These are phyloP conservation scores for Skeletonema tropicum DNA, from an alignment of 108 stramenopile species.

Conservation along the genomic window DNA sequence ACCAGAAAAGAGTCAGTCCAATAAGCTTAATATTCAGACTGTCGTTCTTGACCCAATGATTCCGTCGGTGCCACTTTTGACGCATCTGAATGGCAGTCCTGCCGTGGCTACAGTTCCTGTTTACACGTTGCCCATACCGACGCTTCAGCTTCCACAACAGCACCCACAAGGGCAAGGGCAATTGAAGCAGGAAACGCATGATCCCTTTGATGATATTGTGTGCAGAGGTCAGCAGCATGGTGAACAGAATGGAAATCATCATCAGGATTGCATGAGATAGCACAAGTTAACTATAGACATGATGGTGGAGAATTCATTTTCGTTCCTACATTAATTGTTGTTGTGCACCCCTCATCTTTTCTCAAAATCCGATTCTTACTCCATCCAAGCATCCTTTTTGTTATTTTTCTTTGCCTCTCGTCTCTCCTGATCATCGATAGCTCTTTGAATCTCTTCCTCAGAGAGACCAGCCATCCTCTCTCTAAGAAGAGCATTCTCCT, in stretches of 20 bases:
- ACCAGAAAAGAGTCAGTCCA: constrained; percentile 11
- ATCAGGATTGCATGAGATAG: background rate
- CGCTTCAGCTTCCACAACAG: background rate
- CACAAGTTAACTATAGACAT: background rate
- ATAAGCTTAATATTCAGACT: background rate
- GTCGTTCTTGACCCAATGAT: background rate
- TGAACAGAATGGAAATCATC: background rate
- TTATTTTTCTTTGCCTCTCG: constrained; percentile 39
- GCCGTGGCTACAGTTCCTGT: constrained; percentile 7
- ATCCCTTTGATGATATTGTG: constrained; percentile 46
- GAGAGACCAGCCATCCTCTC: constrained; percentile 68
- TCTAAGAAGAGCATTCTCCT: constrained; percentile 77
- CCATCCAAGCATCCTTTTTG: constrained; percentile 41
- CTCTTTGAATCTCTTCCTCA: constrained; percentile 52
- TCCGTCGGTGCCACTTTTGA: constrained; percentile 4
- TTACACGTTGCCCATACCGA: background rate
- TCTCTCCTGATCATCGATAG: constrained; percentile 45
- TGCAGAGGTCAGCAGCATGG: background rate
- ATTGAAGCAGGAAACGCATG: background rate
- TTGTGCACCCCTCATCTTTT: background rate
- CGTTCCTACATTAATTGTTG: background rate
- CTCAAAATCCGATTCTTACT: constrained; percentile 20
- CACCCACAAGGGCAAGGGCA: constrained; percentile 13
- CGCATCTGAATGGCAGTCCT: background rate
- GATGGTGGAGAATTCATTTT: background rate